Evolutionary conservation across 1,284 basidiomycete species (phyloP).

Genomic region (Cutaneotrichosporon mucoides): DNA sequence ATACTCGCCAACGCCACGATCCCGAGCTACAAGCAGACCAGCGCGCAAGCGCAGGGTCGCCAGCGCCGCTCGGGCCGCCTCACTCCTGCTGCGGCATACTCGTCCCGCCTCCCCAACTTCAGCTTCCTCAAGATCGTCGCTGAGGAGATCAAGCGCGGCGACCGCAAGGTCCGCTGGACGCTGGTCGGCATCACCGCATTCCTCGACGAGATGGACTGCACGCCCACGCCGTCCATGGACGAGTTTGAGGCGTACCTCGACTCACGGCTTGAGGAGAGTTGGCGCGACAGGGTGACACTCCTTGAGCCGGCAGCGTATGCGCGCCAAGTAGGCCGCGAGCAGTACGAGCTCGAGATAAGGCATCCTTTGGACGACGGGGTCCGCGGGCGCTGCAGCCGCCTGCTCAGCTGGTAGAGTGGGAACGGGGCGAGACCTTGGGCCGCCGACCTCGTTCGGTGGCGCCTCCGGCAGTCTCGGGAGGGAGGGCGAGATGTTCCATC

Average conservation of each 20-base stretch:
- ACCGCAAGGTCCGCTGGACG: background rate
- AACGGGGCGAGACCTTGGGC: too few relatives aligned
- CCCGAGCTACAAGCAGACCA: background rate
- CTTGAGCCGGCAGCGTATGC: background rate
- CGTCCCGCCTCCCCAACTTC: background rate
- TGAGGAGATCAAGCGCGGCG: background rate
- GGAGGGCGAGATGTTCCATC: too few relatives aligned
- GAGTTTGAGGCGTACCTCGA: constrained; percentile 1
- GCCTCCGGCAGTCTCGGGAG: too few relatives aligned
- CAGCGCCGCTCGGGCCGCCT: background rate
- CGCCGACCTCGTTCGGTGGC: too few relatives aligned
- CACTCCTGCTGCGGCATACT: background rate
- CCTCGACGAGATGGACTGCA: constrained; percentile 3
- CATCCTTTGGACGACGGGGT: background rate
- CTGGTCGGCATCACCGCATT: background rate
- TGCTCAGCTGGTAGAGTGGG: background rate
- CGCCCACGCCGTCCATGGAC: background rate
- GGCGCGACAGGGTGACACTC: background rate
- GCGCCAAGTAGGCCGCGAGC: background rate
- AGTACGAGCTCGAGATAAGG: background rate
- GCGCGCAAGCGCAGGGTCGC: background rate
- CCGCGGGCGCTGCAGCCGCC: too few relatives aligned
- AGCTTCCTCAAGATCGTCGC: background rate
- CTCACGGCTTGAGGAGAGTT: background rate
- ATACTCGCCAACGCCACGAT: background rate